phyloP scores from a whole-genome alignment of 2,329 filamentous ascomycete genomes.

The Nigrospora sphaerica region DNA sequence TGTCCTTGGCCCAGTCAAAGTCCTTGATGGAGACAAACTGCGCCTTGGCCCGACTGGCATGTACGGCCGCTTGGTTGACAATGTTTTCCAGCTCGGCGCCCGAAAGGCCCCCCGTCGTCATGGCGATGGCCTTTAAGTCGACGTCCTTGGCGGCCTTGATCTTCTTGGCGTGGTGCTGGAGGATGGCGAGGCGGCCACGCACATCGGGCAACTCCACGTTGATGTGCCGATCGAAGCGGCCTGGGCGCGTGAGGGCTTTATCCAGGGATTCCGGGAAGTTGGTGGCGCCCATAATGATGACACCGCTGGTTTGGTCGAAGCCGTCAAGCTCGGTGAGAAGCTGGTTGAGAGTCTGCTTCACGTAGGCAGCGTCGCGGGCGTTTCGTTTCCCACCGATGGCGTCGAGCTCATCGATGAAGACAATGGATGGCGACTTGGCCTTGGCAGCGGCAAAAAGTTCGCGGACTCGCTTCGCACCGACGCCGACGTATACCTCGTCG shows the following conservation, averaged over 20 bases:
- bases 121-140: conserved; percentile 75
- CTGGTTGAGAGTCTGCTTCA: conserved; percentile 96
- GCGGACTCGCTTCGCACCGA: conserved; percentile 91
- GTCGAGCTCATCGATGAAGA: conserved; percentile 92
- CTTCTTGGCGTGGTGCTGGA: conserved; percentile 90
- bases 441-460: conserved; percentile 84
- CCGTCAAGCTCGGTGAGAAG: conserved; percentile 94
- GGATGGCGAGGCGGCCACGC: conserved; percentile 82
- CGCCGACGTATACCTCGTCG: conserved; percentile 96
- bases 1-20: conserved; percentile 97
- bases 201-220: conserved; percentile 86
- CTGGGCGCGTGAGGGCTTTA: conserved; percentile 88
- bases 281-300: conserved; percentile 93
- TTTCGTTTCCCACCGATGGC: conserved; percentile 93
- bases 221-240: conserved; percentile 92
- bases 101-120: conserved; percentile 84
- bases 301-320: conserved; percentile 88
- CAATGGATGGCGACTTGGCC: conserved; percentile 80
- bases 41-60: conserved; percentile 82
- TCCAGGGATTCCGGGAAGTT: conserved; percentile 94
- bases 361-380: conserved; percentile 85
- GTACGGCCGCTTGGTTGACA: conserved; percentile 91
- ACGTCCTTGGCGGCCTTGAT: conserved; percentile 76
- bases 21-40: conserved; percentile 68
- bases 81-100: conserved; percentile 95